Evolutionary conservation across 306 rosid genomes (phyloP), one percentile per base, ranked within the genome.

Genomic region (Adenanthera pavonina): DNA sequence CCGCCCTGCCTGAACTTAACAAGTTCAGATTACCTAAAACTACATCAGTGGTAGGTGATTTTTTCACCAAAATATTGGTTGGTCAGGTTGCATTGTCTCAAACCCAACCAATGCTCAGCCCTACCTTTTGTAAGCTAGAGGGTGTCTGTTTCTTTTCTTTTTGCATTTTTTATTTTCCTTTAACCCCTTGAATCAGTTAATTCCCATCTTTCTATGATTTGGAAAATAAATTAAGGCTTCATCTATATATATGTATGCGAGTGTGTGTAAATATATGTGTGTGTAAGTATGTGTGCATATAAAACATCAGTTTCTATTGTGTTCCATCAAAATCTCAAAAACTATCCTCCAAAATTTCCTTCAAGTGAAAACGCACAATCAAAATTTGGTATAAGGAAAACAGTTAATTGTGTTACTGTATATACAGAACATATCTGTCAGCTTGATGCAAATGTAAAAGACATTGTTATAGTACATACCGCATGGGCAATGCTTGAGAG

Each of bases 401-500:
- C 20, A 52, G n/a, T 13, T 15, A 17, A 51, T 38, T 60, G 30
- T 60, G 12, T 60, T 38, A 25, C 38, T 30, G 16, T 3, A 60
- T 60, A 60, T 60, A 60, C 67, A 30, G 20, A 14, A 41, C 19
- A 12, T 43, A 43, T 52, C 5, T 41, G 41, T 53, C 41, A n/a
- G 64, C 36, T 48, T 47, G 51, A 74, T 62, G 68, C 60, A 73
- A 44, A 59, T 57, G 0, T 8, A 82, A 7, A 76, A 79, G 16
- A 82, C 33, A 82, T 38, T 65, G 56, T 56, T 34, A 74, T 56
- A 77, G 61, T 47, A 85, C 93, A 49, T 90, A 93, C 99, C 90
- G 92, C 96, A 66, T 91, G 94, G 19, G 86, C 92, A 84, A 95
- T 82, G 80, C 98, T 93, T 83, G 87, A 68, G 14, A 93, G 19